These are phyloP conservation scores for Yamadazyma dushanensis DNA, from an alignment of 1,139 yeast genomes.

Conservation along the genomic window DNA sequence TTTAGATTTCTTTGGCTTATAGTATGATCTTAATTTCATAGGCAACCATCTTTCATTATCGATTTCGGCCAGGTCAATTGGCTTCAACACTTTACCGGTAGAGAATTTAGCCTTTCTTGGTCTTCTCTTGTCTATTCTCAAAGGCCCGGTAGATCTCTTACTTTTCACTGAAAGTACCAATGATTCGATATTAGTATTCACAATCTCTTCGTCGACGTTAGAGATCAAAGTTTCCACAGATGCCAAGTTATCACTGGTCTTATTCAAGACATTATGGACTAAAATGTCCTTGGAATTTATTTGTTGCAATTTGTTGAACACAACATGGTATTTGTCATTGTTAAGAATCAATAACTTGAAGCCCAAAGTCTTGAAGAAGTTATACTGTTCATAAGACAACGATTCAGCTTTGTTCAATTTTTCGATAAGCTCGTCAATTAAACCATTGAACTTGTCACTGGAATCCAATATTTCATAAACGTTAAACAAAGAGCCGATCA, in stretches of 20 bases:
- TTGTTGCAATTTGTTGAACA: constrained; percentile 32
- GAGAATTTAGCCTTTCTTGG: constrained; percentile 36
- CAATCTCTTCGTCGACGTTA: constrained; percentile 26
- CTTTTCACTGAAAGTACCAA: constrained; percentile 16
- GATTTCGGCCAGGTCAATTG: constrained; percentile 29
- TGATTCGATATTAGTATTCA: constrained; percentile 25
- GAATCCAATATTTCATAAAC: constrained; percentile 43
- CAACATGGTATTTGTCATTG: constrained; percentile 25
- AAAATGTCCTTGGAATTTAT: constrained; percentile 32
- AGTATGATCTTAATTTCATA: constrained; percentile 77
- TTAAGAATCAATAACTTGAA: constrained; percentile 44
- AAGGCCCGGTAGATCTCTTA: constrained; percentile 3
- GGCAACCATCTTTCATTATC: constrained; percentile 87
- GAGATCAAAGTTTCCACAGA: constrained; percentile 37
- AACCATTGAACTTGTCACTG: constrained; percentile 22
- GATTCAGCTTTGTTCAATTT: constrained; percentile 16
- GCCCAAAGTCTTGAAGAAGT: constrained; percentile 49
- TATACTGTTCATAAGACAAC: constrained; percentile 19
- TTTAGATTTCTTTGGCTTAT: constrained; percentile 70
- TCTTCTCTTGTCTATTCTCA: constrained; percentile 26
- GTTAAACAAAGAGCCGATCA: constrained; percentile 46
- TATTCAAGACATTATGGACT: constrained; percentile 29
- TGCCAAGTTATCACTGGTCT: constrained; percentile 25
- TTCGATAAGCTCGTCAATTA: constrained; percentile 22
- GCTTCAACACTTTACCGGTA: constrained; percentile 33